phyloP scores from a whole-genome alignment of 352 stramenopile genomes.

The Phytopythium ostracodes region DNA sequence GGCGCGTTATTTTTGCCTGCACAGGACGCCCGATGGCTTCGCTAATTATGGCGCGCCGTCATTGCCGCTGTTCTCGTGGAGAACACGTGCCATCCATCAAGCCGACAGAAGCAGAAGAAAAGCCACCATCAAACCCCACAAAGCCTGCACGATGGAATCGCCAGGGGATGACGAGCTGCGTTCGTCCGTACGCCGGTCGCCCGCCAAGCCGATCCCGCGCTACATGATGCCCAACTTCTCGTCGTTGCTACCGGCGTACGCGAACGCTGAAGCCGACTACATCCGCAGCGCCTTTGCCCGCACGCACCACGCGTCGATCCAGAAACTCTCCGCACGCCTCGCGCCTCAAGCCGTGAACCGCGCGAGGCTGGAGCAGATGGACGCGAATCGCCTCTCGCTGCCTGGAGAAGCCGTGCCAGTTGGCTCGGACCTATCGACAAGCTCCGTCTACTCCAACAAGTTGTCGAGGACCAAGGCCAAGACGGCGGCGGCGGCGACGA shows the following conservation, averaged over 20 bases:
- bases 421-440: neutral
- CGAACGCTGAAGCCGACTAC: conserved; percentile 68
- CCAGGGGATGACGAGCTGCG: neutral
- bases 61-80: neutral
- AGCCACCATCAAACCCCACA: no score
- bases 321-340: conserved; percentile 54
- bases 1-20: neutral
- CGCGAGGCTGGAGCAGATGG: conserved; percentile 69
- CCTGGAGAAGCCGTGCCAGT: conserved; percentile 3
- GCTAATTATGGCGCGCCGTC: neutral
- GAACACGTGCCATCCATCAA: neutral
- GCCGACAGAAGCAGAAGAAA: neutral
- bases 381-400: conserved; percentile 59
- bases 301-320: conserved; percentile 63
- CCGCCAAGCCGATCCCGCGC: conserved; percentile 35
- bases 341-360: conserved; percentile 58
- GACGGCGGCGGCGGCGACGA: conserved; percentile 28
- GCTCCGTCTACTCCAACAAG: neutral
- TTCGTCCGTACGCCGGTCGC: neutral
- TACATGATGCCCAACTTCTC: conserved; percentile 85
- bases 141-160: neutral
- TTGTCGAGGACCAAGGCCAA: conserved; percentile 1
- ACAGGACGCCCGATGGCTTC: neutral
- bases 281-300: conserved; percentile 72
- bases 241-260: conserved; percentile 75